phyloP scores from a whole-genome alignment of 2,329 filamentous ascomycete genomes.

The Microdochium bolleyi region DNA sequence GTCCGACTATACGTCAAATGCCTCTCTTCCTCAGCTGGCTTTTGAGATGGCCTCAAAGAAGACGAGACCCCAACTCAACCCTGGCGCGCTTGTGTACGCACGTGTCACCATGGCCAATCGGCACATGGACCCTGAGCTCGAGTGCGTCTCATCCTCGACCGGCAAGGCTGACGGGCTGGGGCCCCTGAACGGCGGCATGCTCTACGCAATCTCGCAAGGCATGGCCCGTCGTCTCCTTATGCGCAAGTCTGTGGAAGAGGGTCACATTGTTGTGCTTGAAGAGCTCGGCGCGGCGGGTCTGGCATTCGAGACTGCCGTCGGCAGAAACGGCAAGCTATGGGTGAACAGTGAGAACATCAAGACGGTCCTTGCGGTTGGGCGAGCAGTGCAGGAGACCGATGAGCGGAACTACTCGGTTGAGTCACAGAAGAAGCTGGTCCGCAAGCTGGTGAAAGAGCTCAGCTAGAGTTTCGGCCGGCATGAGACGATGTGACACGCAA shows the following conservation, averaged over 20 bases:
- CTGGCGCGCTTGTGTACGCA: slow-evolving; percentile 81
- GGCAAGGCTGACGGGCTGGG: slow-evolving; percentile 87
- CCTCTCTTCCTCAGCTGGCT: slow-evolving; percentile 75
- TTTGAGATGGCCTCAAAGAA: slow-evolving; percentile 93
- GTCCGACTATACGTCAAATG: slow-evolving; percentile 54
- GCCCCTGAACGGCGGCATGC: slow-evolving; percentile 75
- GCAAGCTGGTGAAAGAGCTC: slow-evolving; percentile 53
- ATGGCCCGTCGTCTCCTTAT: slow-evolving; percentile 76
- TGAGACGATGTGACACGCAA: neutral
- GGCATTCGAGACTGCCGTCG: slow-evolving; percentile 88
- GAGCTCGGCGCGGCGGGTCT: slow-evolving; percentile 69
- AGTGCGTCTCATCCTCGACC: slow-evolving; percentile 79
- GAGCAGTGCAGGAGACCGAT: slow-evolving; percentile 72
- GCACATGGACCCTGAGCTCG: slow-evolving; percentile 82
- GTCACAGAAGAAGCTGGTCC: slow-evolving; percentile 63
- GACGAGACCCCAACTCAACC: slow-evolving; percentile 68
- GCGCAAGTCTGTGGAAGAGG: slow-evolving; percentile 51
- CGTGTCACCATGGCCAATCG: slow-evolving; percentile 70
- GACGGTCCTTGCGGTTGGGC: slow-evolving; percentile 70
- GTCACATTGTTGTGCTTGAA: slow-evolving; percentile 66
- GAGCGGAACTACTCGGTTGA: slow-evolving; percentile 54
- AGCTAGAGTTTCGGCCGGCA: slow-evolving; percentile 19
- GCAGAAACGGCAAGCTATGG: slow-evolving; percentile 89
- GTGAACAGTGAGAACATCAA: slow-evolving; percentile 71
- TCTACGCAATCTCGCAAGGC: slow-evolving; percentile 70